A percentile compares a stretch with the other conserved stretches of the same genome.
phyloP scores from a whole-genome alignment of 2,329 filamentous ascomycete species.

The Aspergillus neotritici region DNA sequence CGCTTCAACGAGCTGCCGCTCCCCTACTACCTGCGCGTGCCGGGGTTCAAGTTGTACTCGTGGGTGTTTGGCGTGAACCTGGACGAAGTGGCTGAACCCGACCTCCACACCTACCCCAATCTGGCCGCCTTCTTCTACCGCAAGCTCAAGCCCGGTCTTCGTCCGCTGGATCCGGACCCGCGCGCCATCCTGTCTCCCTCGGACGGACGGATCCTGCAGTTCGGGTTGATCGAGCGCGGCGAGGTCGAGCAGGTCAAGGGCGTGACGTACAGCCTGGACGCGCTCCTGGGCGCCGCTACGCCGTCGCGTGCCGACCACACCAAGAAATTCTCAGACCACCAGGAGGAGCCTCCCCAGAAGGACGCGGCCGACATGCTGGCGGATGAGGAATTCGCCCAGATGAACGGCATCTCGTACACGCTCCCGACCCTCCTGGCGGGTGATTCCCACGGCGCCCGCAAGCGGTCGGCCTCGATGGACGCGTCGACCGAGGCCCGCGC shows the following conservation, averaged over 20 bases:
- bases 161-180: conserved; percentile 75
- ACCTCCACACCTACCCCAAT: conserved; percentile 86
- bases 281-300: conserved; percentile 66
- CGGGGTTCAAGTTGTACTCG: conserved; percentile 87
- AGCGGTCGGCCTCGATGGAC: conserved; percentile 57
- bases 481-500: conserved; percentile 64
- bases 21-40: conserved; percentile 79
- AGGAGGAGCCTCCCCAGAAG: conserved; percentile 28
- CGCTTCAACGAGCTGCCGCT: conserved; percentile 84
- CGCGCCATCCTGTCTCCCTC: conserved; percentile 80
- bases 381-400: conserved; percentile 85
- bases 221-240: conserved; percentile 82
- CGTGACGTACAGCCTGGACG: conserved; percentile 94
- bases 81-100: conserved; percentile 77
- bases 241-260: conserved; percentile 99
- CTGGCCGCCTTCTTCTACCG: conserved; percentile 97
- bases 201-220: conserved; percentile 87
- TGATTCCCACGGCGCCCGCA: conserved; percentile 38
- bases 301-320: conserved; percentile 38
- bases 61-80: conserved; percentile 89
- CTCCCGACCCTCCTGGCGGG: conserved; percentile 83
- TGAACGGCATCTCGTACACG: conserved; percentile 95
- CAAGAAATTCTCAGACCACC: conserved; percentile 30
- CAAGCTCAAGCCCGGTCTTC: conserved; percentile 78
- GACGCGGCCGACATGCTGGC: conserved; percentile 64